Percentiles rank a stretch among this genome's conserved stretches.
These are phyloP conservation scores for Lunasporangiospora selenospora DNA, from an alignment of 192 early-diverging fungal species.

Conservation along the genomic window DNA sequence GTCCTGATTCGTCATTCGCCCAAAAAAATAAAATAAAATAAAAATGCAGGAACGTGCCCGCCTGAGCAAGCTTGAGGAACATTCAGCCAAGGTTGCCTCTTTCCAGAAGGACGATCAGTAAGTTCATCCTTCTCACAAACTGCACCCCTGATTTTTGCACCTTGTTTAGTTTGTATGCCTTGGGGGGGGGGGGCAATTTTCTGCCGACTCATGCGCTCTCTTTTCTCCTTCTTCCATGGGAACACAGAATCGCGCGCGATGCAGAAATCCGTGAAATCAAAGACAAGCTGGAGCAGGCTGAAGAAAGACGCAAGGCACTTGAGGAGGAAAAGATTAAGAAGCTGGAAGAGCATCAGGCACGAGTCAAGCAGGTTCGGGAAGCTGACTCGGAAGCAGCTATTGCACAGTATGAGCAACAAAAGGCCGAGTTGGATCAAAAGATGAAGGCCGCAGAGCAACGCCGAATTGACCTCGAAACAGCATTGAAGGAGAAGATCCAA, in stretches of 20 bases:
- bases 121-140: not conserved
- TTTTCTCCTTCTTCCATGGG: not conserved
- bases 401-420: slow-evolving; percentile 43
- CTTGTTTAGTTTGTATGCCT: not conserved
- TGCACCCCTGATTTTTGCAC: no score
- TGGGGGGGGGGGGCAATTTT: no score
- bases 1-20: no score
- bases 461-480: slow-evolving; percentile 24
- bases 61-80: slow-evolving; percentile 30
- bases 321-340: slow-evolving; percentile 39
- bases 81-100: slow-evolving; percentile 35
- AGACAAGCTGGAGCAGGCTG: slow-evolving; percentile 38
- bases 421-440: slow-evolving; percentile 36
- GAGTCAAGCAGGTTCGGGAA: slow-evolving; percentile 28
- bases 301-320: slow-evolving; percentile 34
- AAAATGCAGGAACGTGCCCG: slow-evolving; percentile 43
- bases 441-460: slow-evolving; percentile 46
- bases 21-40: no score
- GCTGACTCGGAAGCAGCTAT: slow-evolving; percentile 22
- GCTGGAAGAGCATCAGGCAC: slow-evolving; percentile 32
- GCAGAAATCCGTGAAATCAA: slow-evolving; percentile 39
- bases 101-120: slow-evolving; percentile 44
- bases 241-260: slow-evolving; percentile 10
- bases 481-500: slow-evolving; percentile 43
- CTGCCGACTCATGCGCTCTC: no score